Evolutionary conservation across 2,329 filamentous ascomycete species (phyloP).

Genomic region (Alternaria panax): DNA sequence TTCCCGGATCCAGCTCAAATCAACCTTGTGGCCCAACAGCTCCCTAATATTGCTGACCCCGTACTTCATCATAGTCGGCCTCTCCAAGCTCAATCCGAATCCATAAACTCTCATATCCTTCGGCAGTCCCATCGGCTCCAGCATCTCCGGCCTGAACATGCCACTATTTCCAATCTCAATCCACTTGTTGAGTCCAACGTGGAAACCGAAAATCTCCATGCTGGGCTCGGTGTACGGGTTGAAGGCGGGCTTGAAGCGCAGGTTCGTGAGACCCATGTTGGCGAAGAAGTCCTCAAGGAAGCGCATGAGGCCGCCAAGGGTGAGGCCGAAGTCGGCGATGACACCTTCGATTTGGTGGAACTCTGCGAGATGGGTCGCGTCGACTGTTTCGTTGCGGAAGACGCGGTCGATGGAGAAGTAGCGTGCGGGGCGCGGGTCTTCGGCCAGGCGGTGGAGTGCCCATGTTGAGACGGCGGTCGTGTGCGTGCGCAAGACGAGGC

Average conservation of each 20-base stretch:
- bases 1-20: conserved; percentile 88
- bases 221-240: conserved; percentile 79
- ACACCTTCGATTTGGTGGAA: conserved; percentile 99
- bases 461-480: conserved; percentile 92
- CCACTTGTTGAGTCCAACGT: conserved; percentile 69
- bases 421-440: conserved; percentile 82
- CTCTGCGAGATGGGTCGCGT: conserved; percentile 94
- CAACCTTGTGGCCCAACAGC: conserved; percentile 92
- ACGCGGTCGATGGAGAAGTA: conserved; percentile 99
- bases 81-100: conserved; percentile 88
- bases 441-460: conserved; percentile 88
- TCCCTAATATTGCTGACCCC: conserved; percentile 83
- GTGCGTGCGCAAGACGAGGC: conserved; percentile 91
- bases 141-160: conserved; percentile 98
- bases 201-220: conserved; percentile 98
- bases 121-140: conserved; percentile 91
- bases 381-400: conserved; percentile 96
- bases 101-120: conserved; percentile 93
- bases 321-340: conserved; percentile 94
- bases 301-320: conserved; percentile 88
- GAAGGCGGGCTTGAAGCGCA: conserved; percentile 97
- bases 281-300: conserved; percentile 96
- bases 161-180: conserved; percentile 98
- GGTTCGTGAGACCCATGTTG: conserved; percentile 87
- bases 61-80: conserved; percentile 98